A percentile compares a stretch with the other conserved stretches of the same genome.
phyloP scores from a whole-genome alignment of 371 early-diverging fungal genomes.

The Apophysomyces ossiformis region DNA sequence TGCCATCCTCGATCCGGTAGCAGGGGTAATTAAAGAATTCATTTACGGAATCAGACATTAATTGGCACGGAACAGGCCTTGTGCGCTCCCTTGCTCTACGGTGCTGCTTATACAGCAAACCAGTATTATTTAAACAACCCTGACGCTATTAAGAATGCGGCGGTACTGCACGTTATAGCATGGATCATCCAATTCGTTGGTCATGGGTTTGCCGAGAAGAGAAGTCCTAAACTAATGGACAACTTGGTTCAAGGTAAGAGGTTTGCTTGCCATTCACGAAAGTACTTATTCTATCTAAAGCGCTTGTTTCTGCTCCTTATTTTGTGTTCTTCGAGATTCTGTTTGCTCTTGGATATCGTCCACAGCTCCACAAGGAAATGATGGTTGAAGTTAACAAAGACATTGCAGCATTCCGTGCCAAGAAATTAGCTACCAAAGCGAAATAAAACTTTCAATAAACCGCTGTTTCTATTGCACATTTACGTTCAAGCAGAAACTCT shows the following conservation, averaged over 20 bases:
- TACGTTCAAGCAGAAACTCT: too few relatives aligned
- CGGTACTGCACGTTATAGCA: slow-evolving; percentile 64
- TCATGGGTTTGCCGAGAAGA: slow-evolving; percentile 85
- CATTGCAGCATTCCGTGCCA: slow-evolving; percentile 65
- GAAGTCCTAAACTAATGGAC: slow-evolving; percentile 89
- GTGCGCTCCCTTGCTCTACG: slow-evolving; percentile 64
- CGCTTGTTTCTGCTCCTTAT: slow-evolving; percentile 91
- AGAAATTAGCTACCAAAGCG: not conserved
- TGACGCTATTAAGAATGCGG: slow-evolving; percentile 57
- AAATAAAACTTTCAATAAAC: not conserved
- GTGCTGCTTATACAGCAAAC: slow-evolving; percentile 64
- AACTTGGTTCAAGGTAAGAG: slow-evolving; percentile 78
- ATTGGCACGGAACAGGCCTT: slow-evolving; percentile 20
- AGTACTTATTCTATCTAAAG: slow-evolving; percentile 37
- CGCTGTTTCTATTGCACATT: too few relatives aligned
- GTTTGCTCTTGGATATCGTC: slow-evolving; percentile 86
- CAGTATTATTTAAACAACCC: slow-evolving; percentile 52
- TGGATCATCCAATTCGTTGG: slow-evolving; percentile 94
- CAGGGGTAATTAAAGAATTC: slow-evolving; percentile 54
- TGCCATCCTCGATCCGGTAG: slow-evolving; percentile 76
- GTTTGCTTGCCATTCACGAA: not conserved
- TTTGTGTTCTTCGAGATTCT: slow-evolving; percentile 93
- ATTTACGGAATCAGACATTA: not conserved
- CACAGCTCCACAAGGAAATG: slow-evolving; percentile 68
- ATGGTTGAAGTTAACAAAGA: slow-evolving; percentile 63